These are phyloP conservation scores for Noccaea caerulescens DNA, from an alignment of 345 rosid species.

Conservation along the genomic window DNA sequence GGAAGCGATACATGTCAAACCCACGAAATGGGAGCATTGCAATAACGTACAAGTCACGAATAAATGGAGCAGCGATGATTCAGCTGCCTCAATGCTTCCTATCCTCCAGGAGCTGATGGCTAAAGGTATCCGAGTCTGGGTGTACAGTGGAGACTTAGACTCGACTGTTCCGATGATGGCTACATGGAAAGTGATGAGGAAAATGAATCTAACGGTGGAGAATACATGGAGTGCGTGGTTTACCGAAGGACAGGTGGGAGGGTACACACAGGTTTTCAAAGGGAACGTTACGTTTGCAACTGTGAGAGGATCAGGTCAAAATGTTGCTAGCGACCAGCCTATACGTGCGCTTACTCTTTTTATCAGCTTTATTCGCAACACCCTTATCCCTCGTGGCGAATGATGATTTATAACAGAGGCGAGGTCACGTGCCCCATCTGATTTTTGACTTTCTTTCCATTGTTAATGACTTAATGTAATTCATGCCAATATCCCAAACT, in stretches of 20 bases:
- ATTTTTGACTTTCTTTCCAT: too few species aligned
- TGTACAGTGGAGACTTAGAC: constrained; percentile 82
- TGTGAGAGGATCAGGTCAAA: constrained; percentile 35
- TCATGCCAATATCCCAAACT: too few species aligned
- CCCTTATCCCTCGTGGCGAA: constrained; percentile 20
- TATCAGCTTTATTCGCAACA: constrained; percentile 9
- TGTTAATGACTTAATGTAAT: too few species aligned
- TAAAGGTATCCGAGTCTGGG: constrained; percentile 62
- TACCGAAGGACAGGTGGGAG: constrained; percentile 49
- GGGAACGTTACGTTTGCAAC: constrained; percentile 23
- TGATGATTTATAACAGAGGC: too few species aligned
- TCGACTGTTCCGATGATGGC: constrained; percentile 76
- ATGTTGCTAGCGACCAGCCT: constrained; percentile 21
- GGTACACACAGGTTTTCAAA: constrained; percentile 19
- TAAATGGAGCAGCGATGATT: constrained; percentile 51
- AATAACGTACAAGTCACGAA: constrained; percentile 38
- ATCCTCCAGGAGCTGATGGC: constrained; percentile 71
- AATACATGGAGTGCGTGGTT: constrained; percentile 82
- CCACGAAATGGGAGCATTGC: constrained; percentile 75
- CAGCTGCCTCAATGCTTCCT: constrained; percentile 56
- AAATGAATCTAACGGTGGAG: constrained; percentile 64
- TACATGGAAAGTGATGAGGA: constrained; percentile 60
- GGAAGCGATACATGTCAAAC: constrained; percentile 67
- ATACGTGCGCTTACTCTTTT: constrained; percentile 19
- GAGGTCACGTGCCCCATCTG: too few species aligned